Conservation (phyloP, 1,284 basidiomycete genomes). For the Ceratobasidium sp. region DNA sequence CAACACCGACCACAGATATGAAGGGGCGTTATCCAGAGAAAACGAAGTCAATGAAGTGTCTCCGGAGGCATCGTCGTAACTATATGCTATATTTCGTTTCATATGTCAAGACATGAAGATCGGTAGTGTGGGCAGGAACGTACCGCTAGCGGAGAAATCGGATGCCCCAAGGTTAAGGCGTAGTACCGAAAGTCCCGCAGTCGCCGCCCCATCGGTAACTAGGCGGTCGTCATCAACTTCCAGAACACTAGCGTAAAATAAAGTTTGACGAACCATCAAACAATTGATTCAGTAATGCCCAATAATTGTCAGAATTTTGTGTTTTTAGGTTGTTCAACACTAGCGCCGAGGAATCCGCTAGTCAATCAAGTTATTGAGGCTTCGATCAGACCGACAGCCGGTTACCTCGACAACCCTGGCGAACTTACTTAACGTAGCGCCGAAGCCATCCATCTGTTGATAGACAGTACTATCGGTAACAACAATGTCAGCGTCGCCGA, state of each 20-base stretch:
- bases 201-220: constrained; percentile 65
- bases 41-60: constrained; percentile 66
- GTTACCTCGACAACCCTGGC: neutral
- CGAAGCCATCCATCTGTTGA: constrained; percentile 67
- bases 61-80: constrained; percentile 63
- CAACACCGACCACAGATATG: constrained; percentile 66
- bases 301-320: constrained; percentile 63
- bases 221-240: neutral
- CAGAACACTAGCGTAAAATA: neutral
- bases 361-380: neutral
- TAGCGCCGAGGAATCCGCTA: constrained; percentile 68
- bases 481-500: constrained; percentile 64
- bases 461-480: constrained; percentile 61
- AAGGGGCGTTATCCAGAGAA: constrained; percentile 63
- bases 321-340: constrained; percentile 67
- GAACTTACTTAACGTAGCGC: constrained; percentile 63
- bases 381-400: neutral
- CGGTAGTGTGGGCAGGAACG: constrained; percentile 37
- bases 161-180: constrained; percentile 69
- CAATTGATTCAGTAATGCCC: constrained; percentile 62
- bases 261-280: constrained; percentile 59
- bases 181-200: constrained; percentile 66
- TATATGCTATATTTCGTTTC: constrained; percentile 60
- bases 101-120: neutral
- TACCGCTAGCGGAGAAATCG: constrained; percentile 67